These are phyloP conservation scores for Cyathus striatus DNA, from an alignment of 768 basidiomycete species.

Conservation along the genomic window DNA sequence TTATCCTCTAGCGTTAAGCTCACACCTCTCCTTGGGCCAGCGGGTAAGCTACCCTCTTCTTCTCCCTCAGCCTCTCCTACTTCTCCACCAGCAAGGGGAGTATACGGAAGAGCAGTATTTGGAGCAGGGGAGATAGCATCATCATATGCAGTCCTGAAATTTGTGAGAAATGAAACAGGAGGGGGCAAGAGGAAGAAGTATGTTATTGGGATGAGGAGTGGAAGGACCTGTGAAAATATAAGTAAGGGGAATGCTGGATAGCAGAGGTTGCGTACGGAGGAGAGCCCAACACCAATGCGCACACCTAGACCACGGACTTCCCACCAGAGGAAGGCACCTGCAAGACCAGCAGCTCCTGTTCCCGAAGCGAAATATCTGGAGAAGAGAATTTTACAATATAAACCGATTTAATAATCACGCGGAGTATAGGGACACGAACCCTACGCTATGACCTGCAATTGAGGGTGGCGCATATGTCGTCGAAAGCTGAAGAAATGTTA, in stretches of 20 bases:
- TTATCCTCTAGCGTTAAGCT: conserved; percentile 71
- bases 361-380: conserved; percentile 86
- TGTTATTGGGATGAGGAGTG: conserved; percentile 71
- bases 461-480: conserved; percentile 68
- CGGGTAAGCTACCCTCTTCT: conserved; percentile 30
- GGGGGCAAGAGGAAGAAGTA: conserved; percentile 77
- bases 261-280: conserved; percentile 51
- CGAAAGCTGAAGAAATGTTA: conserved; percentile 93
- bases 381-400: too few species aligned
- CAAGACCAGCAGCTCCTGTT: conserved; percentile 91
- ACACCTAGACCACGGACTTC: conserved; percentile 83
- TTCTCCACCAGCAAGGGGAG: conserved; percentile 28
- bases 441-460: conserved; percentile 75
- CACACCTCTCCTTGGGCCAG: conserved; percentile 36
- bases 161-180: conserved; percentile 41
- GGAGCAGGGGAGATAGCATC: conserved; percentile 24
- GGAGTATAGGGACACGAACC: conserved; percentile 37
- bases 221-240: conserved; percentile 55
- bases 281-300: conserved; percentile 74
- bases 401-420: too few species aligned
- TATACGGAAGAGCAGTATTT: conserved; percentile 33
- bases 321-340: conserved; percentile 96
- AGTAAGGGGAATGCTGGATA: conserved; percentile 2
- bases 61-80: conserved; percentile 35
- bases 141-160: conserved; percentile 30